These are phyloP conservation scores for Brettanomyces custersianus DNA, from an alignment of 805 yeast genomes.

Conservation along the genomic window DNA sequence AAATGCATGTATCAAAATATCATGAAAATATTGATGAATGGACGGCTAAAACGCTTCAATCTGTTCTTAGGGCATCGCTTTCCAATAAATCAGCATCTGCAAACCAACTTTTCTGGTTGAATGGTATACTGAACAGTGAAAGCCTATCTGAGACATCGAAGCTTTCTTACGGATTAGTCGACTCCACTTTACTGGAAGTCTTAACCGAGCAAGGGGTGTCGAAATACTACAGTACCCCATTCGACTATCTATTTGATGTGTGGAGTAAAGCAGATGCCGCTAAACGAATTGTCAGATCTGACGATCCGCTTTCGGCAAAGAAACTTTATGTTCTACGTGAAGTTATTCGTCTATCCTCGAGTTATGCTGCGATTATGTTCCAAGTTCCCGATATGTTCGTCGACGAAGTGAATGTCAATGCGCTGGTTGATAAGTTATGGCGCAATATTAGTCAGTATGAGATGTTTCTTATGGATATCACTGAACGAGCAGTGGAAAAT, in stretches of 20 bases:
- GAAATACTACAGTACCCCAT: slow-evolving; percentile 24
- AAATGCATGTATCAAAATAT: neutral
- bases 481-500: slow-evolving; percentile 54
- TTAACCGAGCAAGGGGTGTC: slow-evolving; percentile 44
- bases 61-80: slow-evolving; percentile 27
- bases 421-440: slow-evolving; percentile 19
- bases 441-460: slow-evolving; percentile 24
- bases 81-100: too few relatives aligned
- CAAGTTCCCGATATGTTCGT: slow-evolving; percentile 59
- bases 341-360: slow-evolving; percentile 38
- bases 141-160: slow-evolving; percentile 4
- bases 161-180: slow-evolving; percentile 30
- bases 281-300: slow-evolving; percentile 35
- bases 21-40: slow-evolving; percentile 27
- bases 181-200: slow-evolving; percentile 44
- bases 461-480: slow-evolving; percentile 43
- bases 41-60: slow-evolving; percentile 30
- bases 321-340: slow-evolving; percentile 38
- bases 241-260: slow-evolving; percentile 37
- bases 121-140: too few relatives aligned
- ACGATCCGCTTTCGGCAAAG: slow-evolving; percentile 28
- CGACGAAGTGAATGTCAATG: slow-evolving; percentile 28
- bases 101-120: too few relatives aligned
- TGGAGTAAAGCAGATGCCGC: slow-evolving; percentile 33
- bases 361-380: slow-evolving; percentile 61